A percentile compares a stretch with the other conserved stretches of the same genome.
phyloP scores from a whole-genome alignment of 1,284 basidiomycete genomes.

The Peniophora sp. region DNA sequence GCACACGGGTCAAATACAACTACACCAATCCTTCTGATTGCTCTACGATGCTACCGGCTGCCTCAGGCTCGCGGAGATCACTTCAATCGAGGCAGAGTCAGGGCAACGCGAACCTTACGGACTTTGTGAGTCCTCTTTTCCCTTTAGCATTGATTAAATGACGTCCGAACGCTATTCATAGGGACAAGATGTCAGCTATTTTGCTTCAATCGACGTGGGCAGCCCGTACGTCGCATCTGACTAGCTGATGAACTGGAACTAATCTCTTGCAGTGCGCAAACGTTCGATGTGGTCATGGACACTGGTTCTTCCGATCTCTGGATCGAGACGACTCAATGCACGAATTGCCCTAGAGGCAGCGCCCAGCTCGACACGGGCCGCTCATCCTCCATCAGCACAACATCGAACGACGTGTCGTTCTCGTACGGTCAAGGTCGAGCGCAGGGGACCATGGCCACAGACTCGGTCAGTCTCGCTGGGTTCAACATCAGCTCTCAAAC shows the following conservation, averaged over 20 bases:
- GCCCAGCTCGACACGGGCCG: conserved; percentile 17
- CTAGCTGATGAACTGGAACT: not conserved
- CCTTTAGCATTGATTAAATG: not conserved
- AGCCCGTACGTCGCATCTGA: conserved; percentile 11
- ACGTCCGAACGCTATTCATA: conserved; percentile 6
- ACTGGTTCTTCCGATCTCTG: conserved; percentile 81
- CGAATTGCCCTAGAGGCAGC: conserved; percentile 25
- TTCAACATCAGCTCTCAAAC: conserved; percentile 36
- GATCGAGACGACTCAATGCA: conserved; percentile 42
- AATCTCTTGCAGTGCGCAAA: conserved; percentile 28
- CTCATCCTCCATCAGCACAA: conserved; percentile 16
- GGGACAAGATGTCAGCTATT: conserved; percentile 18
- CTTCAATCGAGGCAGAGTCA: not conserved
- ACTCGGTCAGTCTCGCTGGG: conserved; percentile 29
- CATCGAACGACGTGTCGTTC: conserved; percentile 4
- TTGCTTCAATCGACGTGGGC: conserved; percentile 20
- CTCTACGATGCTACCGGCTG: not conserved
- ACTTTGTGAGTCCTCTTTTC: not conserved
- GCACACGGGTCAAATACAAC: not conserved
- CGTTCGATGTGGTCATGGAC: conserved; percentile 49
- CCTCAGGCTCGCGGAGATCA: not conserved
- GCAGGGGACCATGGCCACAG: conserved; percentile 22
- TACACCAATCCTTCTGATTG: not conserved
- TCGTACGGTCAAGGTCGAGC: conserved; percentile 28
- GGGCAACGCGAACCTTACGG: not conserved